A percentile compares a stretch with the other conserved stretches of the same genome.
Conservation (phyloP, 2,329 filamentous ascomycete species). For the Scedosporium aurantiacum region DNA sequence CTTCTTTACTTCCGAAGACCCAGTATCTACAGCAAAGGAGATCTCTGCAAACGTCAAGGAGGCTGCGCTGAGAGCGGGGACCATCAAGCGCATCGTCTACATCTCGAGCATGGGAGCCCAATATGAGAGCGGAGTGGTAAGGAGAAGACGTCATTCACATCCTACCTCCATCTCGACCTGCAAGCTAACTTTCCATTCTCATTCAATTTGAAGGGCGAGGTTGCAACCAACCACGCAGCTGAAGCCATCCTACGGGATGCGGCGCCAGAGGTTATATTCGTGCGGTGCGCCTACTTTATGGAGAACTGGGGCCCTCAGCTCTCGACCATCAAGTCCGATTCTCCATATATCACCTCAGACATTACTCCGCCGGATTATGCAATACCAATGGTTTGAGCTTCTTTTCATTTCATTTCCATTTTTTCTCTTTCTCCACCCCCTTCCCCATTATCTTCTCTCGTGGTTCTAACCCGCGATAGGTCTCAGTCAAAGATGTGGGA, state of each 20-base stretch:
- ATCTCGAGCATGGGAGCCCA: slow-evolving; percentile 20
- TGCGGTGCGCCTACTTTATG: slow-evolving; percentile 13
- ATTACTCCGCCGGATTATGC: slow-evolving; percentile 15
- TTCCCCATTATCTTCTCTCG: background rate
- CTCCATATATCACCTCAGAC: background rate
- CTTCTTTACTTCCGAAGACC: slow-evolving; percentile 14
- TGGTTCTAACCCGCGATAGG: background rate
- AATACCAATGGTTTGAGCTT: slow-evolving; percentile 19
- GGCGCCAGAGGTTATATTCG: slow-evolving; percentile 14
- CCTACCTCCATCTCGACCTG: no score
- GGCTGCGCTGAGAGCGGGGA: slow-evolving; percentile 11
- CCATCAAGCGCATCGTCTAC: slow-evolving; percentile 15
- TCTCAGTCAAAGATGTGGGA: slow-evolving; percentile 1
- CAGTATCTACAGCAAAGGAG: background rate
- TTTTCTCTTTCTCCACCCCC: no score
- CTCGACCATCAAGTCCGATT: background rate
- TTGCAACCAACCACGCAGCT: slow-evolving; percentile 13
- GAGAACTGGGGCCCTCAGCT: slow-evolving; percentile 10
- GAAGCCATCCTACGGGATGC: slow-evolving; percentile 12
- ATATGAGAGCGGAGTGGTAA: slow-evolving; percentile 18
- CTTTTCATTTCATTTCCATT: no score
- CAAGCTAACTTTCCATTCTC: background rate
- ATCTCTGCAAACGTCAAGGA: slow-evolving; percentile 15
- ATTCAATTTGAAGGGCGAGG: background rate
- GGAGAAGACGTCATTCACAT: background rate